A percentile compares a stretch with the other conserved stretches of the same genome.
Conservation (phyloP, 495 filamentous ascomycete genomes). For the Delitschia confertaspora region DNA sequence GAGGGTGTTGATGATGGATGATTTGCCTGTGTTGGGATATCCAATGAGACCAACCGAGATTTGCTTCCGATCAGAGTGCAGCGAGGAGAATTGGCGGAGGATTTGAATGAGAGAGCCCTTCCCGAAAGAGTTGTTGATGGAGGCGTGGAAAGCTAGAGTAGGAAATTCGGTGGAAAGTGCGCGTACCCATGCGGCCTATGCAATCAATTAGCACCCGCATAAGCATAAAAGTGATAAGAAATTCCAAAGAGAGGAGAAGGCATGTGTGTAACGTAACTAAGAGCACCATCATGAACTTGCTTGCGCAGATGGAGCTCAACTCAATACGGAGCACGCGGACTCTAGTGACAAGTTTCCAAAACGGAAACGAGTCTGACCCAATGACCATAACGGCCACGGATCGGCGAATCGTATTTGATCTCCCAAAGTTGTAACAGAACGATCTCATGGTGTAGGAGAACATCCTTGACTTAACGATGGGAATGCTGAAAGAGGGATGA, state of each 20-base stretch:
- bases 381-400: constrained; percentile 46
- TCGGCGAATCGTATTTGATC: constrained; percentile 65
- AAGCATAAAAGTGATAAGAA: neutral
- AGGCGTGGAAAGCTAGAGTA: constrained; percentile 87
- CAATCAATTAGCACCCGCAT: neutral
- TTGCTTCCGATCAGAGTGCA: constrained; percentile 88
- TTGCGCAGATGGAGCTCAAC: constrained; percentile 62
- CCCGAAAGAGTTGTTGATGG: constrained; percentile 70
- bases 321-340: constrained; percentile 67
- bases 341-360: constrained; percentile 60
- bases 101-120: constrained; percentile 37
- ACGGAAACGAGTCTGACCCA: constrained; percentile 71
- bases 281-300: constrained; percentile 62
- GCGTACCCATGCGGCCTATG: constrained; percentile 77
- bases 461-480: constrained; percentile 93
- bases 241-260: constrained; percentile 8
- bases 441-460: constrained; percentile 63
- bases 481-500: constrained; percentile 3
- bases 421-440: constrained; percentile 99
- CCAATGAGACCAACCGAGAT: constrained; percentile 39
- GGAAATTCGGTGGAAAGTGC: constrained; percentile 76
- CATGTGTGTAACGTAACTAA: constrained; percentile 99
- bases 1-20: constrained; percentile 37
- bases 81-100: constrained; percentile 75
- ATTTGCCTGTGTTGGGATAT: constrained; percentile 39